These are phyloP conservation scores for Tetradesmus lagerheimii DNA, from an alignment of 139 green algal species.

Conservation along the genomic window DNA sequence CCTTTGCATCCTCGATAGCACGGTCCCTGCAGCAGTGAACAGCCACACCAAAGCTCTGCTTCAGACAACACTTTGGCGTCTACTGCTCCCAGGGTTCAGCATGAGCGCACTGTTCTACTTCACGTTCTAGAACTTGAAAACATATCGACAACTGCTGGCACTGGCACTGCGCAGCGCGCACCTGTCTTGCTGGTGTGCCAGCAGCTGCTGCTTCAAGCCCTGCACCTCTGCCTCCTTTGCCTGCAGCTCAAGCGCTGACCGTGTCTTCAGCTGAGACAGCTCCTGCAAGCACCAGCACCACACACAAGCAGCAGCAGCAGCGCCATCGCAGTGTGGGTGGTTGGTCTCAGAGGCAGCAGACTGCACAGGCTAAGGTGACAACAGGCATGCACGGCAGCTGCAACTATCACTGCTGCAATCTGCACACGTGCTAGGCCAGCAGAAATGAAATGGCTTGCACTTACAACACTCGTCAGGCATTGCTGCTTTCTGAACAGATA, in stretches of 20 bases:
- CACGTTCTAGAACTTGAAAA: too few species aligned
- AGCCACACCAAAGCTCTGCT: too few species aligned
- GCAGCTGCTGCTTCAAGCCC: constrained; percentile 48
- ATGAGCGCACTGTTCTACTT: too few species aligned
- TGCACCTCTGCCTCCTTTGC: constrained; percentile 48
- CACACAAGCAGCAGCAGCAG: background rate
- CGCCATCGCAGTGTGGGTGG: too few species aligned
- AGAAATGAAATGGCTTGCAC: too few species aligned
- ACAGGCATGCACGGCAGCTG: too few species aligned
- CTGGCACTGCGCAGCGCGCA: background rate
- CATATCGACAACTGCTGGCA: too few species aligned
- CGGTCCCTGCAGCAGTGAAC: constrained; percentile 41
- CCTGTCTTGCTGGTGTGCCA: constrained; percentile 40
- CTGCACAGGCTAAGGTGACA: background rate
- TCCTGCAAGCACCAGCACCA: constrained; percentile 30
- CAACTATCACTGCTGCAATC: background rate
- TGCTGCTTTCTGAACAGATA: too few species aligned
- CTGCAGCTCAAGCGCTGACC: constrained; percentile 55
- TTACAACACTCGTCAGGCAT: too few species aligned
- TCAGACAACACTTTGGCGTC: too few species aligned
- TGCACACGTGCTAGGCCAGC: too few species aligned
- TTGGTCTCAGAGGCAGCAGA: background rate
- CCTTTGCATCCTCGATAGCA: constrained; percentile 51
- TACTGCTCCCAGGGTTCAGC: too few species aligned
- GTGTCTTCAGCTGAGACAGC: constrained; percentile 45